A percentile compares a stretch with the other conserved stretches of the same genome.
phyloP scores from a whole-genome alignment of 176 grass and related monocot species.

The Bonia amplexicaulis region DNA sequence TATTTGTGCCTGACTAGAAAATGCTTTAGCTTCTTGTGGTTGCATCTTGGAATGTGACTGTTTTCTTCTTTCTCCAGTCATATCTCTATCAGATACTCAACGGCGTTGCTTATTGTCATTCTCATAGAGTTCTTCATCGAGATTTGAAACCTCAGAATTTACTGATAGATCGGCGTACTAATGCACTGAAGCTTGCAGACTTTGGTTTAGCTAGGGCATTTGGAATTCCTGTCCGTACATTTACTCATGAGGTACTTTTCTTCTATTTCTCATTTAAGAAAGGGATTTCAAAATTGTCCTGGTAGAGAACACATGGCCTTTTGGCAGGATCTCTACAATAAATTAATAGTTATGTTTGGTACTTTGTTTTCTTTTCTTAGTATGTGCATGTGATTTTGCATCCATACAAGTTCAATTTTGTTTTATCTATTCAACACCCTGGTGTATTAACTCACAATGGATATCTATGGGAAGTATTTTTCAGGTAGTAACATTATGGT shows the following conservation, averaged over 20 bases:
- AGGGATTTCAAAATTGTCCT: neutral
- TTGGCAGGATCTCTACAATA: neutral
- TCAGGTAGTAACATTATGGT: constrained; percentile 96
- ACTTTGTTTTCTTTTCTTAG: neutral
- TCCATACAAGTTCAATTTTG: neutral
- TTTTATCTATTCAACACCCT: neutral
- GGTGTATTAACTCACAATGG: constrained; percentile 15
- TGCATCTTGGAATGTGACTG: constrained; percentile 25
- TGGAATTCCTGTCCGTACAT: constrained; percentile 92
- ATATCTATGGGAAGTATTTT: constrained; percentile 34
- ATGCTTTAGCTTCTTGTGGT: constrained; percentile 15
- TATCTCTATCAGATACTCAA: constrained; percentile 91
- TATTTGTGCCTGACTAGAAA: neutral
- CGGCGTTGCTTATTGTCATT: constrained; percentile 84
- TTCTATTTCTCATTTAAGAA: constrained; percentile 1
- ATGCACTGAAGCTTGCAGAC: constrained; percentile 91
- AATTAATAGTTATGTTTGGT: neutral
- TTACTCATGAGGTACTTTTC: constrained; percentile 85
- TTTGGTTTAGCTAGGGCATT: constrained; percentile 93
- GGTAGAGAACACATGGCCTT: neutral
- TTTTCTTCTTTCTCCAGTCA: constrained; percentile 61
- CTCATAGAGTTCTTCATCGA: constrained; percentile 93
- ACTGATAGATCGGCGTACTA: constrained; percentile 79
- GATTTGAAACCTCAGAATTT: constrained; percentile 99
- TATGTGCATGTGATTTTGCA: neutral